Evolutionary conservation across 768 basidiomycete species (phyloP).

Genomic region (Sistotremastrum niveocremeum): DNA sequence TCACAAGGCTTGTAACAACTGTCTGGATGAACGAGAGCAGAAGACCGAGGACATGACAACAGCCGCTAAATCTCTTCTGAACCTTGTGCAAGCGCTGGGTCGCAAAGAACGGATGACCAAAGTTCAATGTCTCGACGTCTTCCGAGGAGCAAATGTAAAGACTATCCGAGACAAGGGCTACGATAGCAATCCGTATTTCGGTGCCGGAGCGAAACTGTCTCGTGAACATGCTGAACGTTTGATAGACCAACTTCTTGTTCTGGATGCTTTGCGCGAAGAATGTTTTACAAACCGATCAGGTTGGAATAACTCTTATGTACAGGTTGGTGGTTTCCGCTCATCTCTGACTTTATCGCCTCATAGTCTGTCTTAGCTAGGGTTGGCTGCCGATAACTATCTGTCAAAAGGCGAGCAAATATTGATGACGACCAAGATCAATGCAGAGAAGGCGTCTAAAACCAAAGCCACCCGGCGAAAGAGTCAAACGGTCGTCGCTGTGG

Average conservation of each 20-base stretch:
- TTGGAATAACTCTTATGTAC: slow-evolving; percentile 38
- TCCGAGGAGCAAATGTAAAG: slow-evolving; percentile 45
- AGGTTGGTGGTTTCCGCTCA: slow-evolving; percentile 22
- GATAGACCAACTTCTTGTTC: slow-evolving; percentile 39
- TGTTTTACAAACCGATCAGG: slow-evolving; percentile 30
- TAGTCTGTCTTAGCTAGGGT: slow-evolving; percentile 4
- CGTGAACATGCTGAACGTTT: slow-evolving; percentile 51
- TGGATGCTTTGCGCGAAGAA: slow-evolving; percentile 35
- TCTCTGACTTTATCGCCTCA: not conserved
- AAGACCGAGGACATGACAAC: slow-evolving; percentile 46
- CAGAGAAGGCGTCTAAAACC: not conserved
- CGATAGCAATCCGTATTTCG: slow-evolving; percentile 36
- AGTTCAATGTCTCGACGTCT: slow-evolving; percentile 43
- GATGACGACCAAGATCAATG: slow-evolving; percentile 6
- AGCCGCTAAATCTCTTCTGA: slow-evolving; percentile 40
- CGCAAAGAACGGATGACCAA: slow-evolving; percentile 43
- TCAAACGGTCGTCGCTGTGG: slow-evolving; percentile 2
- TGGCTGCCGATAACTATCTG: slow-evolving; percentile 6
- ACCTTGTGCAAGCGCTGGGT: slow-evolving; percentile 37
- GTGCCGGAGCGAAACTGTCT: slow-evolving; percentile 35
- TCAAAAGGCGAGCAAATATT: slow-evolving; percentile 1
- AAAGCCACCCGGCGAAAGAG: not conserved
- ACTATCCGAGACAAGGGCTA: slow-evolving; percentile 34
- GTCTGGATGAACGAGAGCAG: slow-evolving; percentile 35
- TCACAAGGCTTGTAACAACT: slow-evolving; percentile 70